A percentile compares a stretch with the other conserved stretches of the same genome.
These are phyloP conservation scores for Daldinia eschscholtzii DNA, from an alignment of 2,329 filamentous ascomycete genomes.

Conservation along the genomic window DNA sequence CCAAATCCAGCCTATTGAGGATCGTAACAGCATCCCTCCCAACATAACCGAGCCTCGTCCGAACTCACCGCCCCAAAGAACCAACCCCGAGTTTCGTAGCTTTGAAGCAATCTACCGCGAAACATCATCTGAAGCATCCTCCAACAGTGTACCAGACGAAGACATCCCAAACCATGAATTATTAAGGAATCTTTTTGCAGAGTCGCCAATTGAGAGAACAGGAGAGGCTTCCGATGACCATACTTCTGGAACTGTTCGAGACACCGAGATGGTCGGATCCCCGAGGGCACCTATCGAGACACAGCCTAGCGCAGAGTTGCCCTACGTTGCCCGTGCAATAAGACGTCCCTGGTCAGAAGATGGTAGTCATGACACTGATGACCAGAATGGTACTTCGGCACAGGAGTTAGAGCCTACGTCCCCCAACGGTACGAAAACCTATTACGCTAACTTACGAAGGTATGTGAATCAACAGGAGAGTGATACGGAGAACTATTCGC, in stretches of 20 bases:
- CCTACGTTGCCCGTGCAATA: conserved; percentile 4
- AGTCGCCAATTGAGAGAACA: not conserved
- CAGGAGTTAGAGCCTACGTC: not conserved
- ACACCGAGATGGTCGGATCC: not conserved
- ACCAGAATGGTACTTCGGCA: not conserved
- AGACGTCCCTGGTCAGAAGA: conserved; percentile 10
- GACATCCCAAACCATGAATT: not conserved
- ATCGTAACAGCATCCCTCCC: too few species aligned
- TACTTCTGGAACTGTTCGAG: not conserved
- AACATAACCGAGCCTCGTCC: not conserved
- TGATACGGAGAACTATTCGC: not conserved
- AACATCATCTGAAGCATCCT: not conserved
- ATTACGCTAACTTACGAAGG: not conserved
- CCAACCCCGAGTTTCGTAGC: not conserved
- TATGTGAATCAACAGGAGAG: not conserved
- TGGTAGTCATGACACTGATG: not conserved
- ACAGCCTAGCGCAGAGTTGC: not conserved
- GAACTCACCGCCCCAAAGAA: not conserved
- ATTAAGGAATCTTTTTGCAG: not conserved
- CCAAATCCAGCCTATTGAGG: not conserved
- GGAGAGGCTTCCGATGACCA: not conserved
- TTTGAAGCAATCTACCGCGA: conserved; percentile 4
- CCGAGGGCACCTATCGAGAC: not conserved
- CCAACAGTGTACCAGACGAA: not conserved
- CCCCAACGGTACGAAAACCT: not conserved